These are phyloP conservation scores for Aurantiochytrium sp. DNA, from an alignment of 108 stramenopile species.

Conservation along the genomic window DNA sequence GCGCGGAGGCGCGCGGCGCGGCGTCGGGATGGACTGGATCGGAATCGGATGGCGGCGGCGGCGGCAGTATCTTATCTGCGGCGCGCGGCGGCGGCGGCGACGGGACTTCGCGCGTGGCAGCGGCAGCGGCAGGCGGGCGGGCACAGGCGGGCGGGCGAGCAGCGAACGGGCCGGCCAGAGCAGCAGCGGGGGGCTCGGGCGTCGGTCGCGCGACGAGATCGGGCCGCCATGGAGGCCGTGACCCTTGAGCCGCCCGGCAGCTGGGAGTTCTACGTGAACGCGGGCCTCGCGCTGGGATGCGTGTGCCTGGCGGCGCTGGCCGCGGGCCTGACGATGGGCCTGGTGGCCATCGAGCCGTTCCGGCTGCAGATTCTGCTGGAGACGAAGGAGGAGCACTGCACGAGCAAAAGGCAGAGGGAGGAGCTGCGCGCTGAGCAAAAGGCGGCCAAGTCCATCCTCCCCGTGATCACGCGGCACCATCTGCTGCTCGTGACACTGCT, in stretches of 20 bases:
- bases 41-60: too few species aligned
- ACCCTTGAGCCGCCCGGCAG: neutral
- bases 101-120: too few species aligned
- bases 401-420: neutral
- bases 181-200: too few species aligned
- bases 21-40: too few species aligned
- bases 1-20: too few species aligned
- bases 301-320: conserved; percentile 21
- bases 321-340: conserved; percentile 19
- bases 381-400: conserved; percentile 11
- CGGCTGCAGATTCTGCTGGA: conserved; percentile 29
- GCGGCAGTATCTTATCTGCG: too few species aligned
- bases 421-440: neutral
- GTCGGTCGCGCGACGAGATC: too few species aligned
- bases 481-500: conserved; percentile 82
- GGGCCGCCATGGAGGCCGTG: neutral
- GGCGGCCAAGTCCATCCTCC: neutral
- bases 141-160: too few species aligned
- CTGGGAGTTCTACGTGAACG: conserved; percentile 1
- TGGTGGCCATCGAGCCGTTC: conserved; percentile 2
- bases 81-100: too few species aligned
- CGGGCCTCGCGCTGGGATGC: neutral
- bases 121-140: too few species aligned
- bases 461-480: conserved; percentile 63
- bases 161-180: too few species aligned